Evolutionary conservation across 2,329 filamentous ascomycete species (phyloP).

Genomic region (Calcarisporium arbuscula): DNA sequence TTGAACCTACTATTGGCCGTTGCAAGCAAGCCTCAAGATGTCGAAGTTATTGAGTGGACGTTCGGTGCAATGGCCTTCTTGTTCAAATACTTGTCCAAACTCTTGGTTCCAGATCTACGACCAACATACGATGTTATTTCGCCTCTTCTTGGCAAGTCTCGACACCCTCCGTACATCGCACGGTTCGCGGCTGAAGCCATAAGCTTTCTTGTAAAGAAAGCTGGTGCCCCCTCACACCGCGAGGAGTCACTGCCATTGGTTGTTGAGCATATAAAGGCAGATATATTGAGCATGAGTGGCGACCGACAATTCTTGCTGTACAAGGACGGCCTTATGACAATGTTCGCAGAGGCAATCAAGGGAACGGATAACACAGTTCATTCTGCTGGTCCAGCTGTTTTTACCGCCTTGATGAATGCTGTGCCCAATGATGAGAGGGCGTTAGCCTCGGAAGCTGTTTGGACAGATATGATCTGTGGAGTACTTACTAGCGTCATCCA

Average conservation of each 20-base stretch:
- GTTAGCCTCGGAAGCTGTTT: constrained; percentile 40
- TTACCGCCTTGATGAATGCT: constrained; percentile 43
- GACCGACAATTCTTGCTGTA: constrained; percentile 61
- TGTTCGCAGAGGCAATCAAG: constrained; percentile 79
- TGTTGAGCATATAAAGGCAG: constrained; percentile 64
- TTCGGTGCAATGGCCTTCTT: constrained; percentile 91
- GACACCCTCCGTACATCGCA: constrained; percentile 79
- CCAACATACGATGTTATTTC: constrained; percentile 80
- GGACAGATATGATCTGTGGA: constrained; percentile 65
- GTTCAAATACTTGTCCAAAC: constrained; percentile 91
- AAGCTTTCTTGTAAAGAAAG: constrained; percentile 88
- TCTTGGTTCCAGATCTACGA: constrained; percentile 77
- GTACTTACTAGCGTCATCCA: constrained; percentile 78
- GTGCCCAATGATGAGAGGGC: constrained; percentile 45
- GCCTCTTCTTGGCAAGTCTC: constrained; percentile 74
- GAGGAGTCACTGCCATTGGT: constrained; percentile 66
- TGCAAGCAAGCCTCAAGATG: constrained; percentile 68
- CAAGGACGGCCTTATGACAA: constrained; percentile 81
- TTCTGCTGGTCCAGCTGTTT: constrained; percentile 50
- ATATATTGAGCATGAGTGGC: constrained; percentile 51
- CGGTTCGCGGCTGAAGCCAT: constrained; percentile 92
- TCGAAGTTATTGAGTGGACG: constrained; percentile 94
- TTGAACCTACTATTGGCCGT: constrained; percentile 72
- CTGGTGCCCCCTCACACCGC: constrained; percentile 69
- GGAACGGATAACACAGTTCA: constrained; percentile 54